Evolutionary conservation across 306 rosid species (phyloP).

Genomic region (Corylus heterophylla): DNA sequence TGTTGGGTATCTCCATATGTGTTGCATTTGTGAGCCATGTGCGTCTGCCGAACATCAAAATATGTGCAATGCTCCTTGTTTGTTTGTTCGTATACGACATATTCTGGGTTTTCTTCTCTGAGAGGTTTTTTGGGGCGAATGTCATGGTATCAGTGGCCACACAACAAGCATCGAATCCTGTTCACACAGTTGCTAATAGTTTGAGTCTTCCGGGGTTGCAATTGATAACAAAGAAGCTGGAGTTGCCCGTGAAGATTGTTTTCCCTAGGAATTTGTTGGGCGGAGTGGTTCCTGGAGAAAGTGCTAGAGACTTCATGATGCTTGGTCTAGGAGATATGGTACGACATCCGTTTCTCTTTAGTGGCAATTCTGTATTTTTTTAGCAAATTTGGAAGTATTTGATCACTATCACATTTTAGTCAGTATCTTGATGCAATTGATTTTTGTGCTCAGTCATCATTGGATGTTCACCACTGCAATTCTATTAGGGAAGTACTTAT

Average conservation of each 20-base stretch:
- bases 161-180: conserved; percentile 92
- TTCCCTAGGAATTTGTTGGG: conserved; percentile 92
- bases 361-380: conserved; percentile 7
- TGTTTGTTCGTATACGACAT: conserved; percentile 91
- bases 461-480: background rate
- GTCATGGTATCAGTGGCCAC: conserved; percentile 99
- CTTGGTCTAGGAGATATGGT: conserved; percentile 99
- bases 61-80: conserved; percentile 93
- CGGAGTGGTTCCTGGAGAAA: conserved; percentile 71
- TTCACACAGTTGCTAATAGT: conserved; percentile 96
- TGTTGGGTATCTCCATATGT: conserved; percentile 92
- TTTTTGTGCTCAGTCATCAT: conserved; percentile 9
- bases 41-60: conserved; percentile 89
- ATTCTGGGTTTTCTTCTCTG: conserved; percentile 98
- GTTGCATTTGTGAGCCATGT: conserved; percentile 98
- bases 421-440: conserved; percentile 17
- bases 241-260: conserved; percentile 96
- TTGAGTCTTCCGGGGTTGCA: conserved; percentile 94
- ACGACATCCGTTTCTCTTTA: conserved; percentile 32
- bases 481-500: background rate
- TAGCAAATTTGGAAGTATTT: conserved; percentile 9
- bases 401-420: conserved; percentile 10
- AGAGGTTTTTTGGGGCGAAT: conserved; percentile 94
- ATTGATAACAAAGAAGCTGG: conserved; percentile 89
- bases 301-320: conserved; percentile 90